Evolutionary conservation across 2,329 filamentous ascomycete species (phyloP).

Genomic region (Trichoderma breve): DNA sequence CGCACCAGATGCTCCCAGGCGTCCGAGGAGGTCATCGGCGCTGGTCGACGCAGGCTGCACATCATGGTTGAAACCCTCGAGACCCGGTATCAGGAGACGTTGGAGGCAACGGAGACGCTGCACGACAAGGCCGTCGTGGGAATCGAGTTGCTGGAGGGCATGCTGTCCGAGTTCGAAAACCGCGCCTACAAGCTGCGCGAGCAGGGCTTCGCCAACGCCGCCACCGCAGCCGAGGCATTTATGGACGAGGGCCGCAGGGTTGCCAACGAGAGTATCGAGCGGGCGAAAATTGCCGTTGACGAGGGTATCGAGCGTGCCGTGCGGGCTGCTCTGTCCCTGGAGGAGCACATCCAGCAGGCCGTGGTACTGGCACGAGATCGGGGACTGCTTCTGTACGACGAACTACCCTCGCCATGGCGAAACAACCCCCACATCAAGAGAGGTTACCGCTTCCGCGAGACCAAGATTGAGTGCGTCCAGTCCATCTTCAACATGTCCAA

Average conservation of each 20-base stretch:
- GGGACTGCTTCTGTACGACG: conserved; percentile 83
- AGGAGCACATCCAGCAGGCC: conserved; percentile 80
- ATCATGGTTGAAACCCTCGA: conserved; percentile 93
- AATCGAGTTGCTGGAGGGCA: conserved; percentile 79
- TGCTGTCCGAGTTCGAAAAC: conserved; percentile 81
- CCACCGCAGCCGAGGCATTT: conserved; percentile 67
- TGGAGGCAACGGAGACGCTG: conserved; percentile 80
- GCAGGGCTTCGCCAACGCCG: conserved; percentile 64
- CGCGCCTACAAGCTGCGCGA: conserved; percentile 78
- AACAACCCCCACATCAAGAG: conserved; percentile 90
- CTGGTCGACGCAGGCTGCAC: conserved; percentile 77
- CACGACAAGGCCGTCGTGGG: conserved; percentile 90
- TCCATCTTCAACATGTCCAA: conserved; percentile 86
- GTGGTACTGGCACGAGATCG: conserved; percentile 72
- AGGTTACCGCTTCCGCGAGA: conserved; percentile 92
- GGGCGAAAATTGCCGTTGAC: conserved; percentile 73
- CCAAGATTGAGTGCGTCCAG: conserved; percentile 81
- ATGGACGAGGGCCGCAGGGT: conserved; percentile 77
- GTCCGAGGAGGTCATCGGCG: conserved; percentile 85
- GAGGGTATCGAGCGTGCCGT: conserved; percentile 80
- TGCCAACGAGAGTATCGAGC: conserved; percentile 74
- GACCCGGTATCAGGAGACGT: conserved; percentile 77
- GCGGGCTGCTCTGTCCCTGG: conserved; percentile 75
- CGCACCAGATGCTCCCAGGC: conserved; percentile 85
- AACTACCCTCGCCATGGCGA: conserved; percentile 87